phyloP scores from a whole-genome alignment of 23 red algal genomes.

The Chondrus crispus region DNA sequence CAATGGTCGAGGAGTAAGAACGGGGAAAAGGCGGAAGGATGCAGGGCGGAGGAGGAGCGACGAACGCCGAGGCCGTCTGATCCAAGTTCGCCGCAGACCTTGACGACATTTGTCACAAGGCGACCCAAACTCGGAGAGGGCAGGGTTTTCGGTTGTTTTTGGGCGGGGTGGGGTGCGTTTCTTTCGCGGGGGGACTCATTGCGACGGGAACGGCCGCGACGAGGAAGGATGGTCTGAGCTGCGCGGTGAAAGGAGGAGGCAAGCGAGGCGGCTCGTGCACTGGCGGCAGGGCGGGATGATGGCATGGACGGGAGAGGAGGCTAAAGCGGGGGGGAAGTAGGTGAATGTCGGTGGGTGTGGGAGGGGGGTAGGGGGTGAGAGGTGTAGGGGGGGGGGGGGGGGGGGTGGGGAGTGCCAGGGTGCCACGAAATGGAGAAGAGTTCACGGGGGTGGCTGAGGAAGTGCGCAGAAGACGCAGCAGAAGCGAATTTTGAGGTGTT shows the following conservation, averaged over 20 bases:
- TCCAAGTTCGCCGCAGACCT: constrained; percentile 25
- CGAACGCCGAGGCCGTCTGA: constrained; percentile 32
- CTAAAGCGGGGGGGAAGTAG: neutral
- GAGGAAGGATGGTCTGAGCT: constrained; percentile 22
- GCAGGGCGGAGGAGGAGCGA: neutral
- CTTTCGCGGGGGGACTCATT: neutral
- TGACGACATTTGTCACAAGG: neutral
- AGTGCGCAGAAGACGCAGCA: no score
- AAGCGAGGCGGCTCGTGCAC: neutral
- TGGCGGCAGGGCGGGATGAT: neutral
- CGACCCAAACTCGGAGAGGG: neutral
- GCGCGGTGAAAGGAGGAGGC: constrained; percentile 39
- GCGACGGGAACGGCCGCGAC: constrained; percentile 4
- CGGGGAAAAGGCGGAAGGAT: constrained; percentile 27
- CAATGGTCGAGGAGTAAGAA: constrained; percentile 43
- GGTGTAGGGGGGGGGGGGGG: neutral
- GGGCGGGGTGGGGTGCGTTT: neutral
- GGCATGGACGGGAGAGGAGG: neutral
- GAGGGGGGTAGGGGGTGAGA: neutral
- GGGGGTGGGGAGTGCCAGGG: neutral
- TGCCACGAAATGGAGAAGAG: neutral
- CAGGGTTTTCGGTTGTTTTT: neutral
- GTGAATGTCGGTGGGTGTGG: neutral
- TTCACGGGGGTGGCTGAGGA: no score
- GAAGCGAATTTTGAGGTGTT: no score